Evolutionary conservation across 1,284 basidiomycete species (phyloP), one percentile per base, ranked within the genome.

Genomic region (Tilletia walkeri): DNA sequence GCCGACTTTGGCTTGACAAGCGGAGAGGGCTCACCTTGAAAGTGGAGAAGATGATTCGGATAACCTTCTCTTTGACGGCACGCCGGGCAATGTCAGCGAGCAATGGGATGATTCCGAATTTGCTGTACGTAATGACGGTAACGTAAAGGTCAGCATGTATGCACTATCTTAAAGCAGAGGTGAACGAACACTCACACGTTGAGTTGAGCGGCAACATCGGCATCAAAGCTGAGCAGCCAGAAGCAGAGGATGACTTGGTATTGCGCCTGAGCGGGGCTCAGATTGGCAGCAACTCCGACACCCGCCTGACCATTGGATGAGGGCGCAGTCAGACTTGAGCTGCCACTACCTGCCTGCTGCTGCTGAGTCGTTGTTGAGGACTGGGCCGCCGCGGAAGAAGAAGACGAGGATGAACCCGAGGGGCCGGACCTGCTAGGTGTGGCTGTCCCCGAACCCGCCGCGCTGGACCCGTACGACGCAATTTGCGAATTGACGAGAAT

Each of bases 1-100:
- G 12, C 10, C 12, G 47, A 48, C 47, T 10, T n/a, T 30, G 24
- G 24, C 24, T 30, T 30, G 24, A 30, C 24, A n/a, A 20, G 7
- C 47, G 36, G 2, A 38, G 38, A 16, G 12, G 20, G 79, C 86
- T 74, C 80, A 93, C 93, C 72, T 90, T 87, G 86, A 97, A 92
- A 0, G 94, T 95, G 6, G 95, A 93, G 10, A 97, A 88, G 67
- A 95, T 90, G n/a, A 99, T 91, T 20, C 95, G 90, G 73, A 94
- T 92, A 38, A 99, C 93, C 84, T 99, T 99, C 86, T 99, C 95
- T 85, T 99, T 99, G 56, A 93, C 91, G 0, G 95, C 95, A 20
- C 86, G 88, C 83, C 95, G 92, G 2, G 94, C 94, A 39, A 94
- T 89, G 56, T 91, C 89, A 49, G 90, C 90, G 48, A 99, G 87